These are phyloP conservation scores for Aechmea fasciata DNA, from an alignment of 176 grass and related monocot genomes.

Conservation along the genomic window DNA sequence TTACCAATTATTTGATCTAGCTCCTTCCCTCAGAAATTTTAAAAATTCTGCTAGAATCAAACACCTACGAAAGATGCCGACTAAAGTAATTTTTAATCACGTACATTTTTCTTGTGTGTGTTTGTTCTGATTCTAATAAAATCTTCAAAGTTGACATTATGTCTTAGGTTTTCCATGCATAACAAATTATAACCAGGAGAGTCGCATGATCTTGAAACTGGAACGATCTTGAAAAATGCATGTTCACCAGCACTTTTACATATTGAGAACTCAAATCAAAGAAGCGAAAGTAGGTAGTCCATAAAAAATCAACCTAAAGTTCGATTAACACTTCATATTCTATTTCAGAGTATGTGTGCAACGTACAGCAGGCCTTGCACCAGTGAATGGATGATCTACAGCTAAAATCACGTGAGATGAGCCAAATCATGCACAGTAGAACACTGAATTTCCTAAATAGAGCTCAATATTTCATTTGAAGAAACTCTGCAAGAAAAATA, in stretches of 20 bases:
- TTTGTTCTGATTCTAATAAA: too few relatives aligned
- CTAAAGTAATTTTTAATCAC: too few relatives aligned
- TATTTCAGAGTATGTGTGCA: background rate
- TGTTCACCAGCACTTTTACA: too few relatives aligned
- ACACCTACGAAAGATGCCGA: too few relatives aligned
- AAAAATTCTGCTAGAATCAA: too few relatives aligned
- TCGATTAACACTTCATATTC: background rate
- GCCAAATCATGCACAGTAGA: background rate
- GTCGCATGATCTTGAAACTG: background rate
- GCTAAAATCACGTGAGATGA: background rate
- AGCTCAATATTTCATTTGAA: too few relatives aligned
- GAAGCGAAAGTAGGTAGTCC: too few relatives aligned
- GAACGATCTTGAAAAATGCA: background rate
- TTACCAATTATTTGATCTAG: too few relatives aligned
- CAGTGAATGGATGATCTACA: background rate
- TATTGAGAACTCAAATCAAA: too few relatives aligned
- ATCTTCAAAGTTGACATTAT: too few relatives aligned
- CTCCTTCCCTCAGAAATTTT: too few relatives aligned
- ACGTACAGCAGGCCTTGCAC: background rate
- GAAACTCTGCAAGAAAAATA: background rate
- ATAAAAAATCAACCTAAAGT: background rate
- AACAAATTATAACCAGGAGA: background rate
- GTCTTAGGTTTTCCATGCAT: background rate
- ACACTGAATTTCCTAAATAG: background rate
- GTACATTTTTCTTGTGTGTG: too few relatives aligned